Evolutionary conservation across 2,329 filamentous ascomycete genomes (phyloP), one percentile per base, ranked within the genome.

Genomic region (Hymenoscyphus repandus): DNA sequence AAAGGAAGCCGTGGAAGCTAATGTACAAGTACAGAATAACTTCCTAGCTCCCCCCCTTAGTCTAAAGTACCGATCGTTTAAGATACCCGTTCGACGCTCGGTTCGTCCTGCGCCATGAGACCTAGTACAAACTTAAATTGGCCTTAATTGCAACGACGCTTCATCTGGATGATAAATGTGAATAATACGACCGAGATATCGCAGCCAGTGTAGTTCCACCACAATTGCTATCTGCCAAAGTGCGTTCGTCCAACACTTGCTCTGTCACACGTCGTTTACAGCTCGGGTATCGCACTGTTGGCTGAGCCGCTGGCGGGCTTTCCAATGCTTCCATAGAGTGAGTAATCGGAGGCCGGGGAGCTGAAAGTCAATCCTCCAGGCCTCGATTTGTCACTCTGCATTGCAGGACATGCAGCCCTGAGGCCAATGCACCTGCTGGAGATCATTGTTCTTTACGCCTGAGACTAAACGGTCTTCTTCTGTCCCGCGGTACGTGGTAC

Each of bases 301-400:
- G 22, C 22, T 27, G 22, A 27, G 22, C 22, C 22, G 22, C 22
- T 4, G 22, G 22, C 22, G 22, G 22, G 22, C 22, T 7, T 27
- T 27, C 7, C 22, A 27, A 27, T 27, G 7, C 7, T 27, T 27
- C 22, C 22, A 27, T 11, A 30, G 12, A 13, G 20, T 27, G 17
- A 27, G 18, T 15, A 15, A 18, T 12, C 30, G 39, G 18, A 27
- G 20, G 6, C 15, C 30, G n/a, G 30, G 18, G 32, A 45, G 32
- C 17, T 37, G 18, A 22, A 11, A 22, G 15, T 22, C 17, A 31
- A 15, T 17, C 11, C 17, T 45, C 22, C 43, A 36, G 32, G 31
- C 43, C 33, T 27, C 17, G 43, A 45, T 45, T 45, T 45, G 43
- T 45, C 31, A 45, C 36, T 45, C 27, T 37, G 17, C 11, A 27